Percentiles rank a stretch among this genome's conserved stretches.
phyloP scores from a whole-genome alignment of 176 grass and related monocot genomes.

The Musa itinerans region DNA sequence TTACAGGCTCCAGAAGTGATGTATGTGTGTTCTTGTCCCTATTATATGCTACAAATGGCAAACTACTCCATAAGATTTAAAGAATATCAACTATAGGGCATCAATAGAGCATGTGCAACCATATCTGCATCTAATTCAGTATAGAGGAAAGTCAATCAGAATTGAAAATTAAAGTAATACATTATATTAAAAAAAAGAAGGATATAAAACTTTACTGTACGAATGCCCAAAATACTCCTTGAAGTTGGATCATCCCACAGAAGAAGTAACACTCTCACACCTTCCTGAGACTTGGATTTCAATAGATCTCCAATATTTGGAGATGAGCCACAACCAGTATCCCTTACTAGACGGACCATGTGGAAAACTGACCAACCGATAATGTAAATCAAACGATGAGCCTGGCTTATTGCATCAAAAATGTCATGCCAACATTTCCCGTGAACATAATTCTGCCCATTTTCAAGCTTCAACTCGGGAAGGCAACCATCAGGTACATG shows the following conservation, averaged over 20 bases:
- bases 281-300: constrained; percentile 75
- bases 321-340: constrained; percentile 4
- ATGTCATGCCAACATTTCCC: constrained; percentile 82
- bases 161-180: neutral
- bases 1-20: neutral
- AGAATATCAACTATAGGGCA: neutral
- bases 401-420: constrained; percentile 62
- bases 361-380: constrained; percentile 71
- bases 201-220: constrained; percentile 11
- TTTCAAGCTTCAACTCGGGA: constrained; percentile 51
- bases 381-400: constrained; percentile 64
- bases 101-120: neutral
- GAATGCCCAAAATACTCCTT: constrained; percentile 45
- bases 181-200: neutral
- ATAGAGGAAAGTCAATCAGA: neutral
- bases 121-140: neutral
- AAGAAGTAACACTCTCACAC: constrained; percentile 67
- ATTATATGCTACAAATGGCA: neutral
- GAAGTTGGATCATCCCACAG: constrained; percentile 78
- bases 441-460: constrained; percentile 58
- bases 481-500: constrained; percentile 81
- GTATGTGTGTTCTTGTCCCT: neutral
- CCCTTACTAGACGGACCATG: constrained; percentile 42
- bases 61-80: neutral
- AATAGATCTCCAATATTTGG: constrained; percentile 46